Evolutionary conservation across 768 basidiomycete genomes (phyloP).

Genomic region (Boletus tomentosulus): DNA sequence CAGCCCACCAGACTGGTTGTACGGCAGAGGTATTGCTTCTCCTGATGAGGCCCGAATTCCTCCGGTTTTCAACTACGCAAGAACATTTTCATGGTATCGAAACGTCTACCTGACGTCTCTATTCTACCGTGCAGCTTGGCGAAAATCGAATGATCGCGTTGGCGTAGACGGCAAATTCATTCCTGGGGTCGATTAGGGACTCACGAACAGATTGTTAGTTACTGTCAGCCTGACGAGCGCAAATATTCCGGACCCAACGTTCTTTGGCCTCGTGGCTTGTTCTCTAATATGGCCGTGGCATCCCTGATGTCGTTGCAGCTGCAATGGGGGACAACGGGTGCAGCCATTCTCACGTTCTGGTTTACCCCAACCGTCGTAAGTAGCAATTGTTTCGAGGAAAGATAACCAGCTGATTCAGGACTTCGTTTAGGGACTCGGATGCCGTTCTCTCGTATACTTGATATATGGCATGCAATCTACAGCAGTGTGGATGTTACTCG

Average conservation of each 20-base stretch:
- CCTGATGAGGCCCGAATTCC: too few relatives aligned
- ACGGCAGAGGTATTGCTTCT: too few relatives aligned
- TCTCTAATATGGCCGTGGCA: slow-evolving; percentile 27
- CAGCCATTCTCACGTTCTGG: slow-evolving; percentile 27
- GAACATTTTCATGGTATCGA: slow-evolving; percentile 19
- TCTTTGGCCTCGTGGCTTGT: slow-evolving; percentile 22
- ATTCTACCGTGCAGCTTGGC: slow-evolving; percentile 16
- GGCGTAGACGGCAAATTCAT: background rate
- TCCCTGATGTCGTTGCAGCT: slow-evolving; percentile 27
- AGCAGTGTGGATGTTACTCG: too few relatives aligned
- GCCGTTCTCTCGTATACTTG: slow-evolving; percentile 32
- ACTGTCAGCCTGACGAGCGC: slow-evolving; percentile 14
- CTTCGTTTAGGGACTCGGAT: slow-evolving; percentile 27
- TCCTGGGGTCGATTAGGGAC: slow-evolving; percentile 18
- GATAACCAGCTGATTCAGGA: background rate
- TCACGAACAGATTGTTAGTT: slow-evolving; percentile 12
- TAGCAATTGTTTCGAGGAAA: background rate
- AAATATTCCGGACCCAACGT: background rate
- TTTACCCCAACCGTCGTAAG: slow-evolving; percentile 28
- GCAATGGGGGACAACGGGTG: slow-evolving; percentile 29
- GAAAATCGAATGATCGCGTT: background rate
- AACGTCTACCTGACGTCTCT: slow-evolving; percentile 14
- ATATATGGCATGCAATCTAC: background rate
- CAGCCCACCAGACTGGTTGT: too few relatives aligned
- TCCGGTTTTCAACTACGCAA: slow-evolving; percentile 27